Base-by-base conservation (phyloP, 2,329 filamentous ascomycete genomes). In the Aureobasidium melanogenum region DNA sequence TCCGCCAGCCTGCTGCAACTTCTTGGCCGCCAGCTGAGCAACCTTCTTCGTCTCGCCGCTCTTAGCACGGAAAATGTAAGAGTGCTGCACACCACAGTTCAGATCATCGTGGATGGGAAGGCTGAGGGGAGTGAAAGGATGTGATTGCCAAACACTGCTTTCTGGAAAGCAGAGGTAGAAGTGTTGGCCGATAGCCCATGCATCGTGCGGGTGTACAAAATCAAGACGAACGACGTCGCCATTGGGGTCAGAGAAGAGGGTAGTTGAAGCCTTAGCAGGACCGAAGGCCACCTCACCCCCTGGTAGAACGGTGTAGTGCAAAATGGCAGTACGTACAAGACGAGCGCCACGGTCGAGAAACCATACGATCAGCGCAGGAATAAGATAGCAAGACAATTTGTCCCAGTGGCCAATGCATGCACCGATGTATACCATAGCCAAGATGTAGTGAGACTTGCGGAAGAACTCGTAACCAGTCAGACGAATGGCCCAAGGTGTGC, bases 341-440 rank as follows among this genome's bases (percentile, higher is more conserved):
- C 88, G 79, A 10, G 83, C 76, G 1, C 73, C 79, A 7, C 87
- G 81, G 67, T 91, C 88, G 19, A 88, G 64, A 60, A 82, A 78
- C 80, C 87, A 87, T 15, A 91, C 77, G 1, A 83, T 74, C 7
- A 91, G 73, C 0, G 82, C 82, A 0, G 88, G 84, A 48, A 88
- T 78, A 68, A 91, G 79, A 75, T 87, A 91, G 69, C 85, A 88
- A 52, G 81, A 78, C 3, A 91, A 76, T 54, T 84, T 76, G 54
- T 78, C 71, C 88, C 88, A 92, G 69, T 92, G 88, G 1, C 81
- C 88, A 81, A 87, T 90, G 72, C 87, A 88, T 3, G 87, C 87
- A 2, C 86, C 88, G 15, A 91, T 82, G 71, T 89, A 92, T 4
- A 91, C 71, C 76, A 88, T 84, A 9, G 88, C 88, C 2, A 91